Evolutionary conservation across 345 rosid genomes (phyloP).

Genomic region (Salix brachista): DNA sequence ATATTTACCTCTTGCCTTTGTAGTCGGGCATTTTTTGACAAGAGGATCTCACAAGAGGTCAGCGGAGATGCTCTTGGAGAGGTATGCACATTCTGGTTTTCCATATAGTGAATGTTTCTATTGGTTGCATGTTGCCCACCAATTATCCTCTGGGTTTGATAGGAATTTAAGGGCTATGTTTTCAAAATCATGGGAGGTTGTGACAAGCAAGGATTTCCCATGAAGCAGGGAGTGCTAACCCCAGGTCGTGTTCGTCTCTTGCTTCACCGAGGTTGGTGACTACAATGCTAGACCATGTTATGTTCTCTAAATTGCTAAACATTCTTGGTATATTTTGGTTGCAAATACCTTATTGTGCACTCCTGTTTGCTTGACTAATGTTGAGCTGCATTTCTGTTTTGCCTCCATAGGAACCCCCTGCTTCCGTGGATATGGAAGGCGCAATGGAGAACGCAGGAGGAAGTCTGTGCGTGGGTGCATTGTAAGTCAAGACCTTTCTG

Average conservation of each 20-base stretch:
- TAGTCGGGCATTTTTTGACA: constrained; percentile 63
- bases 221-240: constrained; percentile 90
- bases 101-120: background rate
- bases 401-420: constrained; percentile 53
- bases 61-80: constrained; percentile 71
- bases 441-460: constrained; percentile 73
- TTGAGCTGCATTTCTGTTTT: background rate
- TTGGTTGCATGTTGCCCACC: background rate
- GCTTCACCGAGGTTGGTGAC: constrained; percentile 57
- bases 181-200: constrained; percentile 93
- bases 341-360: background rate
- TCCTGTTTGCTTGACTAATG: constrained; percentile 12
- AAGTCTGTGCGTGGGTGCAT: constrained; percentile 89
- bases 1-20: background rate
- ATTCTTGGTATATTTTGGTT: background rate
- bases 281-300: background rate
- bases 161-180: constrained; percentile 84
- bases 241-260: constrained; percentile 90
- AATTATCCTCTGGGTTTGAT: background rate
- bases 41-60: constrained; percentile 82
- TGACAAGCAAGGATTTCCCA: constrained; percentile 92
- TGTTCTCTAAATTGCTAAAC: background rate
- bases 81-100: constrained; percentile 25
- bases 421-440: constrained; percentile 80
- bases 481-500: constrained; percentile 76